Conservation (phyloP, 2,329 filamentous ascomycete species). For the Claviceps sp. region DNA sequence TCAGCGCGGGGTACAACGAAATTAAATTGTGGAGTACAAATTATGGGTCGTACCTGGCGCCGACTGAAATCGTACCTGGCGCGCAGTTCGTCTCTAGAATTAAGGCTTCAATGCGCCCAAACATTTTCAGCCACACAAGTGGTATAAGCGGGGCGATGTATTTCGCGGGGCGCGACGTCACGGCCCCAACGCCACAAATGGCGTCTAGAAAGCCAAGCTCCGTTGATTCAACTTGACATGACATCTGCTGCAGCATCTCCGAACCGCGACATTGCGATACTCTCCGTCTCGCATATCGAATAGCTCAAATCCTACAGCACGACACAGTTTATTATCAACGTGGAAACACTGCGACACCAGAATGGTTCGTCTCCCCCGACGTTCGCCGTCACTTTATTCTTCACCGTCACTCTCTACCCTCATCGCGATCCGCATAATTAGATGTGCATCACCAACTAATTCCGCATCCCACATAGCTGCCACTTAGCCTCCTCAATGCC, state of each 20-base stretch:
- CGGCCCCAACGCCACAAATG: too few species aligned
- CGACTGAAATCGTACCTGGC: too few species aligned
- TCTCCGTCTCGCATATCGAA: background rate
- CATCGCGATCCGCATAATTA: background rate
- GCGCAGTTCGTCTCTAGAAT: too few species aligned
- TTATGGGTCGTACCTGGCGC: too few species aligned
- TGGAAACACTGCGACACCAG: background rate
- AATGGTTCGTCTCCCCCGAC: background rate
- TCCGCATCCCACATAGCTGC: constrained; percentile 32
- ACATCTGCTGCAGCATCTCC: too few species aligned
- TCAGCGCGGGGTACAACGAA: too few species aligned
- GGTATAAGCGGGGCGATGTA: constrained; percentile 15
- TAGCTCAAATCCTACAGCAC: too few species aligned
- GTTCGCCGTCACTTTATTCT: background rate
- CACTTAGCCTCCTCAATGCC: constrained; percentile 77
- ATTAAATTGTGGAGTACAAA: too few species aligned
- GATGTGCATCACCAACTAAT: background rate
- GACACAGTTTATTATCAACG: background rate
- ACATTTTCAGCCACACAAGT: background rate
- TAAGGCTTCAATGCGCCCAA: background rate
- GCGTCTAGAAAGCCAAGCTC: too few species aligned
- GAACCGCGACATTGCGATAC: background rate
- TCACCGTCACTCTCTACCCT: background rate
- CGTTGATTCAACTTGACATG: too few species aligned
- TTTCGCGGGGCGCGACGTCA: constrained; percentile 12